Evolutionary conservation across 2,329 filamentous ascomycete genomes (phyloP).

Genomic region (Verticillium tricorpus): DNA sequence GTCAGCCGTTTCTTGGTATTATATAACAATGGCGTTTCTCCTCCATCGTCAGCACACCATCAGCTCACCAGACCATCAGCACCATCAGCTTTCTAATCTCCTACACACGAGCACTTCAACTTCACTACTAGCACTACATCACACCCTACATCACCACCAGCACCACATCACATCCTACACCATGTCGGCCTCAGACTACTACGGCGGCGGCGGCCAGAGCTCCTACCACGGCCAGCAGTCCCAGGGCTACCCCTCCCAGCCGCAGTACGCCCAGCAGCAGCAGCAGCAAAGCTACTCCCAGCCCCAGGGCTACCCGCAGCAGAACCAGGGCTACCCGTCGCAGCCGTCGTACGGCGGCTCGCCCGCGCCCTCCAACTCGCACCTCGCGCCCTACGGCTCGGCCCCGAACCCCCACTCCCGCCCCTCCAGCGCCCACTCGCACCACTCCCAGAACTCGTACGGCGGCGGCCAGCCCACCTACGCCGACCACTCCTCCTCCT

Average conservation of each 20-base stretch:
- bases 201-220: constrained; percentile 9
- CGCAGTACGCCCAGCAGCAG: constrained; percentile 8
- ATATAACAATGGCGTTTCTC: background rate
- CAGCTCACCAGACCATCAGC: too few species aligned
- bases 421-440: constrained; percentile 4
- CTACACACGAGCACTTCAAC: background rate
- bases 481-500: background rate
- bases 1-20: background rate
- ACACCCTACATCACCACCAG: background rate
- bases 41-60: background rate
- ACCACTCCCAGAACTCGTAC: constrained; percentile 3
- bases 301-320: constrained; percentile 1
- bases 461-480: constrained; percentile 2
- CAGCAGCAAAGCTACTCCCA: background rate
- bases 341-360: constrained; percentile 4
- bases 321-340: constrained; percentile 2
- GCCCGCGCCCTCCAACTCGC: background rate
- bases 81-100: too few species aligned
- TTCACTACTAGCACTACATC: too few species aligned
- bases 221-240: background rate
- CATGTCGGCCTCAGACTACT: constrained; percentile 20
- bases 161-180: background rate
- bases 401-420: constrained; percentile 1
- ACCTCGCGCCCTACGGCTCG: constrained; percentile 1
- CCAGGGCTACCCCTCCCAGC: constrained; percentile 6